Base-by-base conservation (phyloP, 2,329 filamentous ascomycete genomes). In the Zasmidium angulare region DNA sequence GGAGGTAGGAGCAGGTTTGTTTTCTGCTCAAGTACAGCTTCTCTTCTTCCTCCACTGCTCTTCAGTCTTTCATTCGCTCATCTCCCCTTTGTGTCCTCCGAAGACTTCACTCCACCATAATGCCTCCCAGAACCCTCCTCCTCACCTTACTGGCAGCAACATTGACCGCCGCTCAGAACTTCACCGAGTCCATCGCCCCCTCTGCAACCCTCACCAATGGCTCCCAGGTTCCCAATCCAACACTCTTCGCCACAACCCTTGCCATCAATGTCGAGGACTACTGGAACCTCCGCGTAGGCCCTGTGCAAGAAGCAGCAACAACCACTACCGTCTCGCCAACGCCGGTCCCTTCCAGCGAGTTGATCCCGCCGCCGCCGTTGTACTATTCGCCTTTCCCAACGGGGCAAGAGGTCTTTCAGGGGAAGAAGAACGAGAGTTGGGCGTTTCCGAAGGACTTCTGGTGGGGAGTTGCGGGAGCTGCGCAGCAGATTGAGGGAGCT, bases 311-410 rank as follows among this genome's bases (percentile, higher is more conserved):
- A 14, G 67, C 69, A 1, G 63, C 17, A 61, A 66, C 50, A 40
- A 58, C 65, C 19, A 72, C 70, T 2, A 71, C 69, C 14, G 66
- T 71, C 20, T 55, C 61, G 14, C 59, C 71, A 12, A 75, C 74
- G 4, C 71, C 74, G 11, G 66, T 75, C 7, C 70, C 74, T 1
- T 69, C 69, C 6, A 63, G 56, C 36, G 71, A 68, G 19, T 62
- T 75, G n/a, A 67, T 74, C 23, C 72, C 70, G 2, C 73, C 72
- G 9, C 74, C 72, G 43, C 63, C 69, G 2, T 60, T 73, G 1
- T 71, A 71, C 56, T 74, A 73, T 49, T 60, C 69, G 1, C 62
- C 69, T 9, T 74, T 74, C 48, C 70, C 72, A 1, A 59, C 59
- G 7, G 72, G 72, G 4, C 68, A 71, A 26, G 71, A 76, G 50